Percentiles rank a stretch among this genome's conserved stretches.
These are phyloP conservation scores for Neurospora sp. DNA, from an alignment of 495 filamentous ascomycete genomes.

Conservation along the genomic window DNA sequence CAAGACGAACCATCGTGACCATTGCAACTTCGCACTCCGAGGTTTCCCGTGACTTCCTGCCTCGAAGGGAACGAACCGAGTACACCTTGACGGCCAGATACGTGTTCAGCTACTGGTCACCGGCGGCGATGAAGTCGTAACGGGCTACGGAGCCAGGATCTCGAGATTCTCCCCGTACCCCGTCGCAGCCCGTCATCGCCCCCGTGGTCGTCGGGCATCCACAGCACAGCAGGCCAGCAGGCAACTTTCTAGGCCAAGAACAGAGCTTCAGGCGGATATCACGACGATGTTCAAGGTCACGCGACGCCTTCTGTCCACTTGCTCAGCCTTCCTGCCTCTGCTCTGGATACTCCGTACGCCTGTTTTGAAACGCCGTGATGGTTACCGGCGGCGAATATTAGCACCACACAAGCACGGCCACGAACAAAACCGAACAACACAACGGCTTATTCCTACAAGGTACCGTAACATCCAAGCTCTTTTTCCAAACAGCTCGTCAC, in stretches of 20 bases:
- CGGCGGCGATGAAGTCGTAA: no score
- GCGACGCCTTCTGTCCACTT: neutral
- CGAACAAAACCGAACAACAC: neutral
- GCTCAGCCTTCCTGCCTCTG: neutral
- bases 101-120: no score
- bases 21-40: neutral
- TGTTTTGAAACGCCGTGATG: neutral
- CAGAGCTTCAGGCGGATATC: neutral
- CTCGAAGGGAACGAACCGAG: no score
- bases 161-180: no score
- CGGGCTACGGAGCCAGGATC: no score
- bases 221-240: neutral
- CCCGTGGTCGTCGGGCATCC: neutral
- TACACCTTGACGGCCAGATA: no score
- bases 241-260: neutral
- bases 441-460: neutral
- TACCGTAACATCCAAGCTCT: neutral
- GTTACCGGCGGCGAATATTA: neutral
- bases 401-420: neutral
- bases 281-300: neutral
- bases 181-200: no score
- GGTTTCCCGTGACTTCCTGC: neutral
- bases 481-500: neutral
- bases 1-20: neutral
- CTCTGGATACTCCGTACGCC: neutral